Base-by-base conservation (phyloP, 2,329 filamentous ascomycete genomes). In the Paraconiothyrium brasiliense region DNA sequence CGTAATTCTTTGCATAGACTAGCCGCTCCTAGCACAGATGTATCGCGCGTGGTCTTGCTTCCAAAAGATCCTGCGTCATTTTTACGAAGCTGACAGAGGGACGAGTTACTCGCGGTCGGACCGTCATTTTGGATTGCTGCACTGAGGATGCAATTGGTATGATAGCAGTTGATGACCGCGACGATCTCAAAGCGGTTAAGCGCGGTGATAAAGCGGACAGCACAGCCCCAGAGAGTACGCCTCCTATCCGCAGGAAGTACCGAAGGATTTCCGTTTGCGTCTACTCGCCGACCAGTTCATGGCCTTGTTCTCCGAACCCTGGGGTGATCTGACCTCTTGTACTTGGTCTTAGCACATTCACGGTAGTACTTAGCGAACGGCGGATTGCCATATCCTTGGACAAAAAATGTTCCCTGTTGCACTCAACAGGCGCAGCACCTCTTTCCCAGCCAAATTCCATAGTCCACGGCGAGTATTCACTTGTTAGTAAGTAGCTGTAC, bases 151-250 rank as follows among this genome's bases (percentile, higher is more conserved):
- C 20, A 20, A 6, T 44, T 16, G 41, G 41, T 44, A 44, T 44
- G 4, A 2, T 46, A 20, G 20, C 11, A 7, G 20, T 24, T 46
- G n/a, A 24, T 46, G 20, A 46, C 20, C n/a, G 43, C 43, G 11
- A 30, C 14, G 24, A 2, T 22, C 30, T 30, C 6, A 13, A 30
- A 48, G 16, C 13, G 24, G 30, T 34, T 30, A 32, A 48, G 20
- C 46, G 46, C 30, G 10, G 46, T n/a, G 24, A 32, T 48, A 4
- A 48, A 48, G 20, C 30, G 24, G 24, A 32, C 13, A 30, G 24
- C 44, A 47, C 20, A 47, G 44, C 44, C 44, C 20, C 44, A 27
- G 11, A 47, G 44, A 14, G 44, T 47, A 27, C 44, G 44, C 44
- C 20, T 47, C 3, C 7, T 47, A 11, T 47, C 44, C 20, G 13